Evolutionary conservation across 2,329 filamentous ascomycete genomes (phyloP).

Genomic region (Penicillium janthinellum): DNA sequence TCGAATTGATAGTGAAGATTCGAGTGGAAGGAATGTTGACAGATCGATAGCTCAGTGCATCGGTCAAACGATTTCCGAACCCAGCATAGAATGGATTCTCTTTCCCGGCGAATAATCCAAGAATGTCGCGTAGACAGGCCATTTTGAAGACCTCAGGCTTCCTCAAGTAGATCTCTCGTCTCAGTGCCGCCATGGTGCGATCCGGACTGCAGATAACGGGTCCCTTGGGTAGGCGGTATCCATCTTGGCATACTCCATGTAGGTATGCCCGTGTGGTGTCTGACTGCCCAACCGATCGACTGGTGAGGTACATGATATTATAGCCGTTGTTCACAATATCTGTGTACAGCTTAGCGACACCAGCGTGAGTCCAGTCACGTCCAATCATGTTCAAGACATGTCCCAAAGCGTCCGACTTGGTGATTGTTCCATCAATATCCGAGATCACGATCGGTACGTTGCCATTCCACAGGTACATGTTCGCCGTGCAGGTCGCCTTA

Average conservation of each 20-base stretch:
- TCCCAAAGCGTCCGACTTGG: constrained; percentile 91
- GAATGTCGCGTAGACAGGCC: constrained; percentile 93
- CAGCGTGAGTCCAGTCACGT: constrained; percentile 95
- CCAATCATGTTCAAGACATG: constrained; percentile 97
- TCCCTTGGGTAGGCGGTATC: constrained; percentile 80
- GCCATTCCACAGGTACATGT: constrained; percentile 91
- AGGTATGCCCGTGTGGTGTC: constrained; percentile 89
- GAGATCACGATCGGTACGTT: constrained; percentile 95
- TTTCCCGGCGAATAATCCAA: constrained; percentile 77
- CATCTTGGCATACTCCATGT: constrained; percentile 84
- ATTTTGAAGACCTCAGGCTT: constrained; percentile 99
- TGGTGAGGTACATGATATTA: constrained; percentile 98
- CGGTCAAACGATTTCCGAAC: constrained; percentile 94
- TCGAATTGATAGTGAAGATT: constrained; percentile 98
- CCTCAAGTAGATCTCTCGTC: constrained; percentile 88
- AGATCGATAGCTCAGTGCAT: constrained; percentile 91
- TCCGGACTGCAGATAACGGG: constrained; percentile 96
- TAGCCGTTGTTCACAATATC: constrained; percentile 96
- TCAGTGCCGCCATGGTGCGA: constrained; percentile 86
- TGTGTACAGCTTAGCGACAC: constrained; percentile 94
- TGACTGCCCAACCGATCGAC: constrained; percentile 87
- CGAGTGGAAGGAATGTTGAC: constrained; percentile 92
- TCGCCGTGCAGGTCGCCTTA: constrained; percentile 84
- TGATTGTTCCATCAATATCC: constrained; percentile 98
- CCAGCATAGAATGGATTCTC: constrained; percentile 91